These are phyloP conservation scores for Parathielavia hyrcaniae DNA, from an alignment of 495 filamentous ascomycete genomes.

Conservation along the genomic window DNA sequence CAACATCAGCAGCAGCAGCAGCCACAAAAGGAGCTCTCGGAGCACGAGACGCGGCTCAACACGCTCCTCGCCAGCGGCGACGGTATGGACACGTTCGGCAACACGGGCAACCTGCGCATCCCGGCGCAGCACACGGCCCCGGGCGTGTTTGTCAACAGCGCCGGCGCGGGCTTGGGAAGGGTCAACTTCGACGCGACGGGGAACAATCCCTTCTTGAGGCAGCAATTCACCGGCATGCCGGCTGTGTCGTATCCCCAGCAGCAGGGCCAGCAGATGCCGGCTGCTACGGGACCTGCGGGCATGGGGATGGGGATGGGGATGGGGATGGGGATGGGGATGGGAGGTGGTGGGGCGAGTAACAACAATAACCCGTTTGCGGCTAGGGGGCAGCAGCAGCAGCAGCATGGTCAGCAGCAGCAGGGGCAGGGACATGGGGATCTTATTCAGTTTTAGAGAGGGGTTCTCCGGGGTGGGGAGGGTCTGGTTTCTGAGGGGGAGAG, in stretches of 20 bases:
- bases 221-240: conserved; percentile 77
- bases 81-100: conserved; percentile 95
- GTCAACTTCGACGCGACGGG: conserved; percentile 70
- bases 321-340: conserved; percentile 36
- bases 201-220: conserved; percentile 82
- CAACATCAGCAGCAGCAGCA: conserved; percentile 41
- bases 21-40: conserved; percentile 54
- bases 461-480: neutral
- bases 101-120: conserved; percentile 88
- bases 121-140: conserved; percentile 96
- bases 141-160: conserved; percentile 93
- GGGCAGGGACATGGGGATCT: conserved; percentile 70
- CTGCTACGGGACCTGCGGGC: conserved; percentile 69
- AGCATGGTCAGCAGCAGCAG: conserved; percentile 60
- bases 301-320: conserved; percentile 31
- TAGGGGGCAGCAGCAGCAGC: conserved; percentile 46
- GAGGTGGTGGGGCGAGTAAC: conserved; percentile 35
- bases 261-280: conserved; percentile 53
- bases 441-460: conserved; percentile 67
- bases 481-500: neutral
- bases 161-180: conserved; percentile 66
- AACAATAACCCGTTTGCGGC: conserved; percentile 68
- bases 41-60: conserved; percentile 82
- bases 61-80: conserved; percentile 82
- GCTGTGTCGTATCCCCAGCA: conserved; percentile 44